Evolutionary conservation across 345 rosid species (phyloP).

Genomic region (Eucalyptus marginata): DNA sequence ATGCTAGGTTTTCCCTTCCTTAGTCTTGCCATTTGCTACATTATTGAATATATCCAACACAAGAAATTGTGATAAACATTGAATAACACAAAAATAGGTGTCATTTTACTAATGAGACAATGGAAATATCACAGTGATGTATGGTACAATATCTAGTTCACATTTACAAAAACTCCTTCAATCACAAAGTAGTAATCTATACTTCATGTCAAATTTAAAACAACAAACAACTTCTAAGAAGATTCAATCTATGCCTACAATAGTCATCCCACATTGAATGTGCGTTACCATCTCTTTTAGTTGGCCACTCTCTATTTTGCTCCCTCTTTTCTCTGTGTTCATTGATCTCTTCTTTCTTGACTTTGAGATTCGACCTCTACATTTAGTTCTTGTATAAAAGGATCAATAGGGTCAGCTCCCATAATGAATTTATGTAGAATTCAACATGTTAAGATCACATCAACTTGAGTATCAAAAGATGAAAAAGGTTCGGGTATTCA

Average conservation of each 20-base stretch:
- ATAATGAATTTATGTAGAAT: neutral
- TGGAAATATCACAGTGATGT: neutral
- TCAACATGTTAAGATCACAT: neutral
- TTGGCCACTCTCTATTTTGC: neutral
- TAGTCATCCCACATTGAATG: neutral
- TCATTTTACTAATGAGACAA: neutral
- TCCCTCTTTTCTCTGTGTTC: neutral
- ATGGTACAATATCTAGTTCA: neutral
- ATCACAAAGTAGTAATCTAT: neutral
- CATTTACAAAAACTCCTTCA: neutral
- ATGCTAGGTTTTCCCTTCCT: neutral
- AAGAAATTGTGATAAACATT: neutral
- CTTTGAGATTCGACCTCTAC: neutral
- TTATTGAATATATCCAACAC: too few species aligned
- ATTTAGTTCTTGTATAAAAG: neutral
- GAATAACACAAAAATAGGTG: neutral
- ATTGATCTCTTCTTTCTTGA: neutral
- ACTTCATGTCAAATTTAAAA: neutral
- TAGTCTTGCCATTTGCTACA: neutral
- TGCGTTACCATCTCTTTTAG: neutral
- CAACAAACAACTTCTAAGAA: neutral
- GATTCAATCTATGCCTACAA: rapidly evolving
- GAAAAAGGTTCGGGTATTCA: neutral
- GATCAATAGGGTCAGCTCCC: neutral
- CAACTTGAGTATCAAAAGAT: neutral